Evolutionary conservation across 352 stramenopile species (phyloP).

Genomic region (Phytophthora citrophthora): DNA sequence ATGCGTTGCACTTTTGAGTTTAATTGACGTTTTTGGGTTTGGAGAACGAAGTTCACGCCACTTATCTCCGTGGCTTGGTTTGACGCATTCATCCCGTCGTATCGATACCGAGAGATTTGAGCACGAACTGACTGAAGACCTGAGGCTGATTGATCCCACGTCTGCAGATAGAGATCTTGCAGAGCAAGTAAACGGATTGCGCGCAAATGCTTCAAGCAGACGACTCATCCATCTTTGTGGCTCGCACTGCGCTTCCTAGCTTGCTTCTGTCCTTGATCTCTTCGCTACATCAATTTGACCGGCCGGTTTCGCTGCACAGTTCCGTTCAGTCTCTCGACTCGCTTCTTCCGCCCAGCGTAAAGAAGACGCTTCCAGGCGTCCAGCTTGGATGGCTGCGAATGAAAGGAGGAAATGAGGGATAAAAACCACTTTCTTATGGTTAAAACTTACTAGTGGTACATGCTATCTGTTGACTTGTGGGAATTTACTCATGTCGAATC

Average conservation of each 20-base stretch:
- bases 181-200: too few relatives aligned
- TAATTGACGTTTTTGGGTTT: too few relatives aligned
- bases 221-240: neutral
- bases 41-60: too few relatives aligned
- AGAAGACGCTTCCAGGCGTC: neutral
- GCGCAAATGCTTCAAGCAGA: too few relatives aligned
- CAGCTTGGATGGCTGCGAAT: neutral
- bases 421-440: slow-evolving; percentile 26
- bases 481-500: slow-evolving; percentile 10
- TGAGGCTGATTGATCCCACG: too few relatives aligned
- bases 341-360: slow-evolving; percentile 27
- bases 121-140: too few relatives aligned
- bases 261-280: neutral
- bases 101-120: too few relatives aligned
- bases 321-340: slow-evolving; percentile 25
- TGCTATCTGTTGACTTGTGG: slow-evolving; percentile 24
- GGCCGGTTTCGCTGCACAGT: slow-evolving; percentile 14
- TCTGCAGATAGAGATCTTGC: too few relatives aligned
- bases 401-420: neutral
- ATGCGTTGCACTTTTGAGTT: too few relatives aligned
- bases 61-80: too few relatives aligned
- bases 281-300: neutral
- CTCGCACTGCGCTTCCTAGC: neutral
- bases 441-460: slow-evolving; percentile 36
- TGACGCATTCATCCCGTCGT: too few relatives aligned